These are phyloP conservation scores for Metrosideros polymorpha DNA, from an alignment of 441 rosid genomes.

Conservation along the genomic window DNA sequence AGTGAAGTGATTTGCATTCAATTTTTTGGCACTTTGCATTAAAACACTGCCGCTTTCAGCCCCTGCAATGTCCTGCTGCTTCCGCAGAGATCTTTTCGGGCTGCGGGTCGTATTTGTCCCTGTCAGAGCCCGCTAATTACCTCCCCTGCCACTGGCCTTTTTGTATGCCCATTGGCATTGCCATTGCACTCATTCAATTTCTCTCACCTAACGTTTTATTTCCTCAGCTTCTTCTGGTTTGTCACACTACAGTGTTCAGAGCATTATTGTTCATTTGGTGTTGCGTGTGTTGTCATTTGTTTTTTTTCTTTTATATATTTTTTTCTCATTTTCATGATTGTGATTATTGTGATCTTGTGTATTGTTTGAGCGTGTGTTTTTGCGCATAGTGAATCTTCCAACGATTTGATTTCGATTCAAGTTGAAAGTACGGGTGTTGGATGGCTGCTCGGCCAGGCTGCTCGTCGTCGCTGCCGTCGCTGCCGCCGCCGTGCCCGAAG, in stretches of 20 bases:
- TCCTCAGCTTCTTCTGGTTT: neutral
- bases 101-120: neutral
- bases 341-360: neutral
- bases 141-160: neutral
- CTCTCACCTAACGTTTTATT: neutral
- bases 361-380: neutral
- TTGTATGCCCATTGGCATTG: neutral
- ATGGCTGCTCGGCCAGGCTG: neutral
- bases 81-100: neutral
- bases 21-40: neutral
- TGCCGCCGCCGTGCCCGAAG: constrained; percentile 78
- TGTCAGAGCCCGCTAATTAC: neutral
- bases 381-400: neutral
- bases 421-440: neutral
- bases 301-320: neutral
- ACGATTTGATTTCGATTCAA: neutral
- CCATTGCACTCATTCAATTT: neutral
- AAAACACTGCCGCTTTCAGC: neutral
- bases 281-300: neutral
- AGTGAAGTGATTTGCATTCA: neutral
- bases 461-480: constrained; percentile 27
- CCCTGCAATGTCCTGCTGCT: neutral
- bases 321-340: neutral
- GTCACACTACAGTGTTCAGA: neutral
- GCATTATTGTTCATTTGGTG: neutral